These are phyloP conservation scores for Venturia carpophila DNA, from an alignment of 2,329 filamentous ascomycete species.

Conservation along the genomic window DNA sequence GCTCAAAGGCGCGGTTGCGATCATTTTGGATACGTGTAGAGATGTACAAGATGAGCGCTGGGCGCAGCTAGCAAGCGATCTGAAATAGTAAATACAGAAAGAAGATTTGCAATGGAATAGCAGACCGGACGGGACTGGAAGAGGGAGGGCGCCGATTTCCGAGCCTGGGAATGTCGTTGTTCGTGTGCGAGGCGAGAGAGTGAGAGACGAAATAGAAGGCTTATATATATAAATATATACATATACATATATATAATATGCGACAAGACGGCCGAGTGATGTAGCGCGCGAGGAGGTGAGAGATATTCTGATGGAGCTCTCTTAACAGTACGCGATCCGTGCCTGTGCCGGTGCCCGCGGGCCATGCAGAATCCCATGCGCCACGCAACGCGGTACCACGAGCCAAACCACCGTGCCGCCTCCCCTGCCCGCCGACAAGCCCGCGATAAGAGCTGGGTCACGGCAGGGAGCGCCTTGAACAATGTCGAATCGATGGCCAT, in stretches of 20 bases:
- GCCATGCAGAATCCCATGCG: neutral
- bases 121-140: neutral
- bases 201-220: neutral
- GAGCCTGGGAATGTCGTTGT: neutral
- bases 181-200: neutral
- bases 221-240: no score
- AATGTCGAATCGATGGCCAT: neutral
- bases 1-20: slow-evolving; percentile 6
- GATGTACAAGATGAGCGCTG: neutral
- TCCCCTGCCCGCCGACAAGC: neutral
- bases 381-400: neutral
- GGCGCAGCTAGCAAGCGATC: neutral
- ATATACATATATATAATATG: no score
- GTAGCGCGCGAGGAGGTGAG: neutral
- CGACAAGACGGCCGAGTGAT: neutral
- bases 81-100: neutral
- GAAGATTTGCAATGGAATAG: no score
- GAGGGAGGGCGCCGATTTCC: neutral
- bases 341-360: neutral
- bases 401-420: neutral
- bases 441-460: neutral
- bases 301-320: no score
- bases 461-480: neutral
- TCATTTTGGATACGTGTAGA: neutral
- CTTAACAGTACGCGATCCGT: neutral